Base-by-base conservation (phyloP, 179 eudicot species). In the Silene noctiflora region DNA sequence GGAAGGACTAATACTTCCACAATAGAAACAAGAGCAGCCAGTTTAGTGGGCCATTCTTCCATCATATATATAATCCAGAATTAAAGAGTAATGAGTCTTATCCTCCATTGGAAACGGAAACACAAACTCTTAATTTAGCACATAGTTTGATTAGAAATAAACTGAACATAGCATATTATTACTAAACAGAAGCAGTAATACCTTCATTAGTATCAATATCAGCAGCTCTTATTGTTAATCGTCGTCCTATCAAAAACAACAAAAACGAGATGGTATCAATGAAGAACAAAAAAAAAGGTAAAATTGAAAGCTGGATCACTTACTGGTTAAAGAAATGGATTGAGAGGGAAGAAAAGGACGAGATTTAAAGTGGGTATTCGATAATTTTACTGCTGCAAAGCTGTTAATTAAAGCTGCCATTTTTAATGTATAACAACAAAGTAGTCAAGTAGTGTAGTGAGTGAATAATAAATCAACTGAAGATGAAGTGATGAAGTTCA, bases 171-270 rank as follows among this genome's bases (percentile, higher is more conserved):
- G 29, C 11, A 61, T 33, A 35, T n/a, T 19, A 3, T 19, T 20
- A 20, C 64, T 12, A 61, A 25, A 42, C 48, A 39, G 19, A 51
- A 51, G 8, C 51, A 76, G 21, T 19, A 27, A 46, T 59, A 89
- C 96, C 93, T 86, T 92, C 88, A 72, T 92, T 81, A 27, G 90
- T 83, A 71, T 92, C 97, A 68, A 90, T 92, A 76, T 92, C 98
- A 4, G 96, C 80, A 63, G 97, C 97, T 81, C 82, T 90, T 55
- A 94, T 85, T 0, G 82, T 71, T 19, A 89, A 80, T 78, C 91
- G 79, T 83, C 90, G 79, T 65, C 96, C 92, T 93, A 39, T 39
- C 74, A 69, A 74, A 13, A 4, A 51, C 14, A 13, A 75, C 62
- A 58, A 65, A 55, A 48, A 71, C 3, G 62, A 53, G 35, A 12